Base-by-base conservation (phyloP, 306 rosid species). In the Geum urbanum region DNA sequence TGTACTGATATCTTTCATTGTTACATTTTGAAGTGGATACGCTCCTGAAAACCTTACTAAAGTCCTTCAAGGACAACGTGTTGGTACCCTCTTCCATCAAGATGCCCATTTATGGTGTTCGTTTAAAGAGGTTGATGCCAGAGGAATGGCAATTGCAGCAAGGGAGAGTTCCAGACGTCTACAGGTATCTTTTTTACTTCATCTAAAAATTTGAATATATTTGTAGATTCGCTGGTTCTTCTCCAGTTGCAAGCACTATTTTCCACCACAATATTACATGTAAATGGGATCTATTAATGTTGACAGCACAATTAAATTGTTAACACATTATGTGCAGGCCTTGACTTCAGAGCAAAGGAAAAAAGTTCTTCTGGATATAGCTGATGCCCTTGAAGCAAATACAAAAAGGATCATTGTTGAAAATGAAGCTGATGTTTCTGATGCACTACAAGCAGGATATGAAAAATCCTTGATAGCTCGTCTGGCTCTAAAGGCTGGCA, bases 131-230 rank as follows among this genome's bases (percentile, higher is more conserved):
- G 71, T 83, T 75, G 91, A 85, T 76, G 84, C 91, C 14, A 88
- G 91, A 18, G 92, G 84, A 56, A 94, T 94, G 97, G 99, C 99
- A 83, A 85, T 91, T 83, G 88, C 99, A 68, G 96, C 99, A 50
- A 86, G 96, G 86, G 97, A 88, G 81, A 85, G 97, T 84, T 94
- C 99, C 69, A 91, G 96, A 81, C 82, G 82, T 72, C 95, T 94
- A 77, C 99, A 91, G 97, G 99, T 92, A 65, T 72, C 46, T 70
- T 72, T 69, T 63, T 56, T 71, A 72, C 51, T 62, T 72, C n/a
- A 12, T 45, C 19, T 50, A 55, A 24, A 14, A 27, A 50, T 43
- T 44, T 50, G 9, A 50, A 20, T 40, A 62, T 50, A 14, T 41
- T 55, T 44, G 10, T 12, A 5, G 16, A 62, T 18, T 74, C 37